These are phyloP conservation scores for Wickerhamomyces ciferrii DNA, from an alignment of 805 yeast species.

Conservation along the genomic window DNA sequence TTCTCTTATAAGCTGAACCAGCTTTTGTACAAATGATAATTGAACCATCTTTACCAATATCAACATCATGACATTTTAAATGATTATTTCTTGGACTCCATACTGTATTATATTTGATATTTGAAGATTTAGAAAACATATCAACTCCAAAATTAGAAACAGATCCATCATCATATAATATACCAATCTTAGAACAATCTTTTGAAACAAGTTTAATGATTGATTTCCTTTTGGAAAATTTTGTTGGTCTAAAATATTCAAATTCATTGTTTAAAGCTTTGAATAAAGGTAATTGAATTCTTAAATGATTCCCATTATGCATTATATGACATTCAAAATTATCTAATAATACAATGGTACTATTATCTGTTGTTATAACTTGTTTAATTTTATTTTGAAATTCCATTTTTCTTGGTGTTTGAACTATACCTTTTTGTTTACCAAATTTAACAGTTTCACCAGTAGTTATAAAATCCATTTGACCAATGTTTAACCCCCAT, in stretches of 20 bases:
- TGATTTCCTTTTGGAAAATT: constrained; percentile 33
- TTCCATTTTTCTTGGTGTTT: constrained; percentile 34
- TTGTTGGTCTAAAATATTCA: constrained; percentile 49
- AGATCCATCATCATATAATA: constrained; percentile 54
- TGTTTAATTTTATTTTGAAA: constrained; percentile 38
- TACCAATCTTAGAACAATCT: constrained; percentile 37
- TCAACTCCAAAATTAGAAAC: constrained; percentile 31
- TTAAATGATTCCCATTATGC: constrained; percentile 50
- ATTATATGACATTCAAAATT: constrained; percentile 60
- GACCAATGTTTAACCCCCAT: constrained; percentile 85
- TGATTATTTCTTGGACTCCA: constrained; percentile 63
- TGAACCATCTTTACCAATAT: constrained; percentile 63
- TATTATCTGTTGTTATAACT: constrained; percentile 60
- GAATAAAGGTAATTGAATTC: constrained; percentile 33
- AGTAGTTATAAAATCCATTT: constrained; percentile 53
- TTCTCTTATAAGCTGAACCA: constrained; percentile 54
- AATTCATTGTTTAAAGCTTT: constrained; percentile 35
- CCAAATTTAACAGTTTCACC: constrained; percentile 26
- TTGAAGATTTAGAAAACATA: constrained; percentile 22
- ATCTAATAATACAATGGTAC: constrained; percentile 59
- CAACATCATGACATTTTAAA: constrained; percentile 60
- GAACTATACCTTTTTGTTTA: constrained; percentile 30
- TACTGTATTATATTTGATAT: constrained; percentile 39
- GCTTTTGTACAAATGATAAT: constrained; percentile 59
- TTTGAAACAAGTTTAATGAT: constrained; percentile 29